A percentile compares a stretch with the other conserved stretches of the same genome.
phyloP scores from a whole-genome alignment of 805 yeast genomes.

The Dipodascus geniculatus region DNA sequence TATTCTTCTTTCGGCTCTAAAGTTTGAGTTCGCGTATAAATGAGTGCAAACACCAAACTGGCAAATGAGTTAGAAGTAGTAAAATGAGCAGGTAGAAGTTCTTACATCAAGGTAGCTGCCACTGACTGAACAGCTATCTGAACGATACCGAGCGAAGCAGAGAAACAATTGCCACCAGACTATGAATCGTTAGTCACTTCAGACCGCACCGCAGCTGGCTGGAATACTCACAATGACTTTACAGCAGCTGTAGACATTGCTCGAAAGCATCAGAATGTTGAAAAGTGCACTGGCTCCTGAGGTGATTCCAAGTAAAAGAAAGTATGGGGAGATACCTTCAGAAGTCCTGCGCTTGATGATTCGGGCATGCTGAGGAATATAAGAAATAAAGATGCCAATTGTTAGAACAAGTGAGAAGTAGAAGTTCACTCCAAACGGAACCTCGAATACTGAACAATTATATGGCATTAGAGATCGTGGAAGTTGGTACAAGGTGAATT shows the following conservation, averaged over 20 bases:
- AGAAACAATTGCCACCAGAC: slow-evolving; percentile 45
- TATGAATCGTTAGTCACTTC: slow-evolving; percentile 15
- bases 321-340: slow-evolving; percentile 69
- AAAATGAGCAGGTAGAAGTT: not conserved
- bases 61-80: not conserved
- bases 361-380: slow-evolving; percentile 62
- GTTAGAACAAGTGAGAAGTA: slow-evolving; percentile 42
- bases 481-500: not conserved
- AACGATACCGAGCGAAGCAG: slow-evolving; percentile 51
- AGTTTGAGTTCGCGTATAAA: slow-evolving; percentile 23
- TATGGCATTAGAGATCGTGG: not conserved
- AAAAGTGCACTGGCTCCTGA: slow-evolving; percentile 58
- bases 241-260: slow-evolving; percentile 56
- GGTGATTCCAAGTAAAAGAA: slow-evolving; percentile 55
- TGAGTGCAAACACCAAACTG: slow-evolving; percentile 18
- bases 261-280: slow-evolving; percentile 51
- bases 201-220: slow-evolving; percentile 11
- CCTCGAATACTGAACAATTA: not conserved
- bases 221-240: slow-evolving; percentile 18
- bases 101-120: slow-evolving; percentile 42
- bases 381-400: slow-evolving; percentile 56
- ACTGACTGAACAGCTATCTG: slow-evolving; percentile 56
- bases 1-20: slow-evolving; percentile 13
- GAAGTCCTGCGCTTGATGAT: slow-evolving; percentile 48
- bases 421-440: slow-evolving; percentile 26